phyloP scores from a whole-genome alignment of 2,329 filamentous ascomycete genomes.

The Ophiostoma sp. region DNA sequence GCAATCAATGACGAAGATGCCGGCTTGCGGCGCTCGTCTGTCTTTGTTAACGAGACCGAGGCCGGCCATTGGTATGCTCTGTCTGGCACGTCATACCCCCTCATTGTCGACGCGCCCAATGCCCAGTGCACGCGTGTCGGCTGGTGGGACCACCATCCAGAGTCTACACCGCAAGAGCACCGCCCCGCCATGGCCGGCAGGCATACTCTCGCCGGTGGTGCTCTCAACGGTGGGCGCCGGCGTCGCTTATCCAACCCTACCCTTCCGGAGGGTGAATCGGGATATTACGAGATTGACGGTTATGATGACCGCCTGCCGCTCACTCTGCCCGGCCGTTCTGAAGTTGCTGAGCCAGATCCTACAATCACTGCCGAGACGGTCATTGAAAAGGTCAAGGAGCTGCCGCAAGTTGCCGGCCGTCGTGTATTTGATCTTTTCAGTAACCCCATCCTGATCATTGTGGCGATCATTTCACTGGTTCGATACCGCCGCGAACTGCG shows the following conservation, averaged over 20 bases:
- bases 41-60: slow-evolving; percentile 83
- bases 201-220: slow-evolving; percentile 47
- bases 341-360: slow-evolving; percentile 32
- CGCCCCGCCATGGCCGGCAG: slow-evolving; percentile 64
- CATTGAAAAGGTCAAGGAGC: slow-evolving; percentile 45
- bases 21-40: slow-evolving; percentile 54
- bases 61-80: slow-evolving; percentile 91
- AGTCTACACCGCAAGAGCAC: slow-evolving; percentile 42
- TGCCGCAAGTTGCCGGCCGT: slow-evolving; percentile 47
- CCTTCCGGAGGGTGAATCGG: slow-evolving; percentile 19
- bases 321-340: slow-evolving; percentile 25
- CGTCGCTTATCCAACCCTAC: slow-evolving; percentile 17
- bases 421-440: slow-evolving; percentile 51
- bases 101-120: slow-evolving; percentile 50
- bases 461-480: slow-evolving; percentile 41
- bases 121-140: slow-evolving; percentile 27
- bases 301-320: slow-evolving; percentile 15
- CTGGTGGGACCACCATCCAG: slow-evolving; percentile 28
- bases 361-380: slow-evolving; percentile 32
- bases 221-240: slow-evolving; percentile 2
- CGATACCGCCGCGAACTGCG: slow-evolving; percentile 28
- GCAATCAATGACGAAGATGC: slow-evolving; percentile 45
- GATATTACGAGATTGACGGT: slow-evolving; percentile 6
- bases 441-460: slow-evolving; percentile 49
- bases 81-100: slow-evolving; percentile 78